These are phyloP conservation scores for Taphrina wiesneri DNA, from an alignment of 1,139 yeast genomes.

Conservation along the genomic window DNA sequence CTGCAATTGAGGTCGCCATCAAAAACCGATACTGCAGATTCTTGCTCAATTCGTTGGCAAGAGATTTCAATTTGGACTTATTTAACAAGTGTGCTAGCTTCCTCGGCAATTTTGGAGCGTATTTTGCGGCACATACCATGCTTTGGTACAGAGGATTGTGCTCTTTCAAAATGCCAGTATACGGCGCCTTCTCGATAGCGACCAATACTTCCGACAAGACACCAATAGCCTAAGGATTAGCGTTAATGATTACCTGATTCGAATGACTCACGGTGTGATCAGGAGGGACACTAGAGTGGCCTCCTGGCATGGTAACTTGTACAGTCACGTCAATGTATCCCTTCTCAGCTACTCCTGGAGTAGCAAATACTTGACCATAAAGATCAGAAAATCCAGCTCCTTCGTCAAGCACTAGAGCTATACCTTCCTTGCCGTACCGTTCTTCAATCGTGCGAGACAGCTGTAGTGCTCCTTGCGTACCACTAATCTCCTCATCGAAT, in stretches of 20 bases:
- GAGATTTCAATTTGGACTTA: neutral
- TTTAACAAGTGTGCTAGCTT: neutral
- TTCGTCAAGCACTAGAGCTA: conserved; percentile 65
- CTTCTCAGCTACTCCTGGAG: conserved; percentile 66
- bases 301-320: conserved; percentile 61
- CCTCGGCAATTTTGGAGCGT: neutral
- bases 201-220: conserved; percentile 1
- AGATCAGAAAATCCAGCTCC: conserved; percentile 52
- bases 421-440: conserved; percentile 57
- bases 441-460: conserved; percentile 52
- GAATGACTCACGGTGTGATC: conserved; percentile 53
- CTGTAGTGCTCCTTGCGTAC: conserved; percentile 56
- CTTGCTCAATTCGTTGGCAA: conserved; percentile 5
- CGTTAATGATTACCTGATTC: too few relatives aligned
- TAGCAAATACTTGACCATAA: conserved; percentile 55
- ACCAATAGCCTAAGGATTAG: conserved; percentile 5
- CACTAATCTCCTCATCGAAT: conserved; percentile 71
- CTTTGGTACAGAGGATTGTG: conserved; percentile 16
- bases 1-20: conserved; percentile 65
- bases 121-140: conserved; percentile 1
- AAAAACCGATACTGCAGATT: conserved; percentile 47
- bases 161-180: neutral
- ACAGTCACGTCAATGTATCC: conserved; percentile 59
- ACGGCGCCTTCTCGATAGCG: conserved; percentile 1
- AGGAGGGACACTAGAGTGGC: conserved; percentile 71